These are phyloP conservation scores for Silene vulgaris DNA, from an alignment of 179 eudicot genomes.

Conservation along the genomic window DNA sequence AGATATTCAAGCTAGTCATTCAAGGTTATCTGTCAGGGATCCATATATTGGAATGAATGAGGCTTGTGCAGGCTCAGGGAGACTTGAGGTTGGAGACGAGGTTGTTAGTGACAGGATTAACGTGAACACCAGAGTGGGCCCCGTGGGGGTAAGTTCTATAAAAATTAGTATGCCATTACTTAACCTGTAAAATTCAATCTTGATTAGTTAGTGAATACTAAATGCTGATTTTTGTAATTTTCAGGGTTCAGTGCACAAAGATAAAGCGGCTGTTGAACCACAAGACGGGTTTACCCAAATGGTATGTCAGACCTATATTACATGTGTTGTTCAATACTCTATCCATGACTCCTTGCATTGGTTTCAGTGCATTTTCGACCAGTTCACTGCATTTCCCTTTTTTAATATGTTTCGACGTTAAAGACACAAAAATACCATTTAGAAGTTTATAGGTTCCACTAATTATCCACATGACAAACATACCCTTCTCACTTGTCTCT, in stretches of 20 bases:
- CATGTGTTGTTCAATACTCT: neutral
- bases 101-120: slow-evolving; percentile 20
- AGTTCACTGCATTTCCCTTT: neutral
- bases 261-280: slow-evolving; percentile 31
- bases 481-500: too few relatives aligned
- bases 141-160: slow-evolving; percentile 37
- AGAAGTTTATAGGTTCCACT: neutral
- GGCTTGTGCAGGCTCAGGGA: slow-evolving; percentile 29
- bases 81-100: slow-evolving; percentile 38
- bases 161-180: neutral
- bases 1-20: slow-evolving; percentile 29
- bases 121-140: slow-evolving; percentile 25
- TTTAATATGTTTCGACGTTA: neutral
- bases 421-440: neutral
- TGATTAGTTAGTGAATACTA: neutral
- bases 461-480: too few relatives aligned
- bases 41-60: slow-evolving; percentile 25
- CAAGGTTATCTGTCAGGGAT: slow-evolving; percentile 23
- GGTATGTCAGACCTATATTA: slow-evolving; percentile 34
- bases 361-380: too few relatives aligned
- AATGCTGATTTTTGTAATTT: slow-evolving; percentile 14
- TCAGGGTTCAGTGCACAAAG: slow-evolving; percentile 39
- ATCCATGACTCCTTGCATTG: neutral
- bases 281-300: slow-evolving; percentile 45
- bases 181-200: neutral